Evolutionary conservation across 2,329 filamentous ascomycete genomes (phyloP), one percentile per base, ranked within the genome.

Genomic region (Trichophyton benhamiae): DNA sequence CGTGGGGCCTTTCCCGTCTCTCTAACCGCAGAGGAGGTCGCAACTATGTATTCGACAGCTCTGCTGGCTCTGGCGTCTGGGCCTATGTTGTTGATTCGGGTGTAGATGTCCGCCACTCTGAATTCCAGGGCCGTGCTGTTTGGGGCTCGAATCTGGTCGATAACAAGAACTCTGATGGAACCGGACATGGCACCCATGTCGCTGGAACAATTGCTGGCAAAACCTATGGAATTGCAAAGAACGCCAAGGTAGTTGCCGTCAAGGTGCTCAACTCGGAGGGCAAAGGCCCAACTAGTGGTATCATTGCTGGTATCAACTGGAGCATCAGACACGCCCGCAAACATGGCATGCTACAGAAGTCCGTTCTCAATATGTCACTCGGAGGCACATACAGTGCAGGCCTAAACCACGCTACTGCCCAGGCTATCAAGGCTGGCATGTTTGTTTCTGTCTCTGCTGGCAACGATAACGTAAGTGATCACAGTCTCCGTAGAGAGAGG

Each of bases 271-370:
- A 75, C 55, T 72, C 71, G 17, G 68, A 76, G 9, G 76, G 77
- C 53, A 72, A 72, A 53, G 80, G 80, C 27, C 27, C 25, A 46
- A 76, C 72, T 55, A 71, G 73, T 27, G 74, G 75, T 65, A 78
- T 80, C 64, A 75, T 83, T 63, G 69, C 74, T 20, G 81, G 79
- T n/a, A 80, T 82, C 68, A 67, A 72, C 38, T 75, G 70, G 70
- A 71, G 71, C 49, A 69, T 66, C 61, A 70, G 70, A 41, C 66
- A 72, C 60, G 71, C 70, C 55, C 66, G 64, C 33, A 62, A 46
- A 61, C 70, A 71, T 62, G 67, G 67, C 13, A 67, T 65, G 58
- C 67, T 68, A 36, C 63, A 63, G 42, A 72, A 70, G 63, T 42
- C 69, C 59, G 71, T 69, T 11, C 68, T 72, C 64, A 74, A 72